phyloP scores from a whole-genome alignment of 768 basidiomycete species.

The Phlebiopsis gigantea region DNA sequence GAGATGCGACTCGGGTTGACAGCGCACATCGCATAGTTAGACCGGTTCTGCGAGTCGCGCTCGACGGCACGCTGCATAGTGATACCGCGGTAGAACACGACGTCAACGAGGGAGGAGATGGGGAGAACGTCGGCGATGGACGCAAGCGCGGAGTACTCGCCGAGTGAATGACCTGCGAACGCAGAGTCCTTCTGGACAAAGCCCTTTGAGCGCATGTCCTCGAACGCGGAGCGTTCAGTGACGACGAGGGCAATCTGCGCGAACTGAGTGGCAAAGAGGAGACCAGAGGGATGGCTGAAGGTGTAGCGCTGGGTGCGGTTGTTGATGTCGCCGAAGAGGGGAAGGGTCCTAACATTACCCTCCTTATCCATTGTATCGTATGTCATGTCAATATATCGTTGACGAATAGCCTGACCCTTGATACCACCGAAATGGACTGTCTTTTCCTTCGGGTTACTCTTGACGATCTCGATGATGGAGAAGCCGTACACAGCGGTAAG shows the following conservation, averaged over 20 bases:
- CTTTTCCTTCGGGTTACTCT: conserved; percentile 96
- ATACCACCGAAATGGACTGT: conserved; percentile 99
- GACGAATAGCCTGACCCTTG: conserved; percentile 96
- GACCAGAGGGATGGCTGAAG: conserved; percentile 94
- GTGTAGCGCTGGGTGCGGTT: conserved; percentile 93
- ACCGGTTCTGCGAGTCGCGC: conserved; percentile 87
- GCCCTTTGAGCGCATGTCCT: conserved; percentile 96
- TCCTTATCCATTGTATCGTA: conserved; percentile 97
- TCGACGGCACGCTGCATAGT: conserved; percentile 99
- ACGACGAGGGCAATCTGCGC: conserved; percentile 98
- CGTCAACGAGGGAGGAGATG: conserved; percentile 92
- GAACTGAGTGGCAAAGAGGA: conserved; percentile 97
- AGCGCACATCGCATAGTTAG: conserved; percentile 99
- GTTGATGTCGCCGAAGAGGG: conserved; percentile 94
- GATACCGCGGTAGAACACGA: conserved; percentile 99
- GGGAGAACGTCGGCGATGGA: conserved; percentile 96
- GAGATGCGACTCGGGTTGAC: conserved; percentile 96
- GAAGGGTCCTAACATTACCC: conserved; percentile 92
- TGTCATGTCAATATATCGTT: conserved; percentile 99
- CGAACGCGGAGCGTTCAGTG: conserved; percentile 96
- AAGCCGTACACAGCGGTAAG: conserved; percentile 94
- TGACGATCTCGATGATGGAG: conserved; percentile 98
- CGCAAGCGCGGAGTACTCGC: conserved; percentile 97
- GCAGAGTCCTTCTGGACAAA: conserved; percentile 89
- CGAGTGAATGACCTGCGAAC: conserved; percentile 97